Conservation (phyloP, 139 green algal genomes). For the Picocystis salinarum region DNA sequence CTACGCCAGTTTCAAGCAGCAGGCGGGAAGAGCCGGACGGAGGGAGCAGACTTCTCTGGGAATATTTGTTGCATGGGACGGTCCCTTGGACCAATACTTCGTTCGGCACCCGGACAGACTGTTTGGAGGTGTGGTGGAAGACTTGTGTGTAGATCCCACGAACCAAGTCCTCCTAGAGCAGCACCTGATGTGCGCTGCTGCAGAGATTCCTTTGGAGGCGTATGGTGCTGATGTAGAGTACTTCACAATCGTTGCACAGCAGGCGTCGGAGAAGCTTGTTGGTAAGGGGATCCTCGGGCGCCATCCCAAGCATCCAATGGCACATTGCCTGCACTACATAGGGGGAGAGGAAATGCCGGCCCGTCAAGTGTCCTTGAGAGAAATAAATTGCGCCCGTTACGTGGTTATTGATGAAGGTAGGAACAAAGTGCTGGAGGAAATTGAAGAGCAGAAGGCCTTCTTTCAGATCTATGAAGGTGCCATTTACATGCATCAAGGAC, state of each 20-base stretch:
- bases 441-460: slow-evolving; percentile 66
- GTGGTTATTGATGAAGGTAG: too few species aligned
- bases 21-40: slow-evolving; percentile 70
- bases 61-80: slow-evolving; percentile 74
- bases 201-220: slow-evolving; percentile 38
- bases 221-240: neutral
- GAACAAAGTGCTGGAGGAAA: slow-evolving; percentile 57
- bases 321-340: too few species aligned
- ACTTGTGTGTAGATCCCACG: slow-evolving; percentile 29
- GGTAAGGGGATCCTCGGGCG: neutral
- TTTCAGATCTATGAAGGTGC: slow-evolving; percentile 79
- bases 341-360: too few species aligned
- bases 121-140: slow-evolving; percentile 56
- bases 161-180: slow-evolving; percentile 48
- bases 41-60: slow-evolving; percentile 43
- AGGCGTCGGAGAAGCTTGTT: neutral
- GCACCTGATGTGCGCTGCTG: slow-evolving; percentile 62
- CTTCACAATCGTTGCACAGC: neutral
- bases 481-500: slow-evolving; percentile 71
- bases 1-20: slow-evolving; percentile 71
- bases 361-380: too few species aligned
- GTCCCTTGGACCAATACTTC: slow-evolving; percentile 88
- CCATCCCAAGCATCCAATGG: too few species aligned
- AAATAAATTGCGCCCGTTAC: too few species aligned
- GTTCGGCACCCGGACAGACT: slow-evolving; percentile 57